Percentiles rank a stretch among this genome's conserved stretches.
Conservation (phyloP, 208 protist genomes). For the Crithidia expoeki region DNA sequence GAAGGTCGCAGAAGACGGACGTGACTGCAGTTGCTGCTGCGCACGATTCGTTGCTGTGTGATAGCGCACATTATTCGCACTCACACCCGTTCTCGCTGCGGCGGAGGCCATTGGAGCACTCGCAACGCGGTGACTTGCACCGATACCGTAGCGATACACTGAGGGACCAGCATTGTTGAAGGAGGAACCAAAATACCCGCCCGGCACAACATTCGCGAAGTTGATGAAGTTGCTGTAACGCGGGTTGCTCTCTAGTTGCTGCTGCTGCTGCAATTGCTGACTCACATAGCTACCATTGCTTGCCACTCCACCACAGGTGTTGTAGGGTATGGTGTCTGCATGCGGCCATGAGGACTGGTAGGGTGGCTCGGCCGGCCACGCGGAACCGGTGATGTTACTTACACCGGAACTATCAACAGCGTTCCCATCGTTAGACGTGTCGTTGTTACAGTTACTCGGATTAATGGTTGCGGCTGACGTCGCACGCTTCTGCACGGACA, state of each 20-base stretch:
- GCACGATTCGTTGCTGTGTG: slow-evolving; percentile 17
- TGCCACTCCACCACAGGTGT: not conserved
- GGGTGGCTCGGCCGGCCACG: slow-evolving; percentile 24
- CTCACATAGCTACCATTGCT: not conserved
- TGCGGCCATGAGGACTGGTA: slow-evolving; percentile 18
- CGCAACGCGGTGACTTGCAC: not conserved
- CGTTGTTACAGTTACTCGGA: not conserved
- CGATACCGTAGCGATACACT: slow-evolving; percentile 8
- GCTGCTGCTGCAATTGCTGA: slow-evolving; percentile 15
- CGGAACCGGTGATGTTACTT: not conserved
- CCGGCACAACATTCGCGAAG: slow-evolving; percentile 18
- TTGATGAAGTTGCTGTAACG: slow-evolving; percentile 36
- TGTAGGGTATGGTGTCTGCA: not conserved
- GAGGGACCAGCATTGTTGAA: not conserved
- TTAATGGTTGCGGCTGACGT: not conserved
- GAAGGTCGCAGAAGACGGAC: slow-evolving; percentile 23
- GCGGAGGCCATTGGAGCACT: slow-evolving; percentile 6
- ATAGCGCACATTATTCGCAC: slow-evolving; percentile 1
- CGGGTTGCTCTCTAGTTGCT: not conserved
- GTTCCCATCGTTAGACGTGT: not conserved
- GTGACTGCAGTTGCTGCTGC: not conserved
- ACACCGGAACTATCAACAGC: not conserved
- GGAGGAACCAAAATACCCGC: slow-evolving; percentile 16
- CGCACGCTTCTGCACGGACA: slow-evolving; percentile 23
- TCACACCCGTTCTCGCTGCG: not conserved